Evolutionary conservation across 2,329 filamentous ascomycete genomes (phyloP).

Genomic region (Cercospora janseana): DNA sequence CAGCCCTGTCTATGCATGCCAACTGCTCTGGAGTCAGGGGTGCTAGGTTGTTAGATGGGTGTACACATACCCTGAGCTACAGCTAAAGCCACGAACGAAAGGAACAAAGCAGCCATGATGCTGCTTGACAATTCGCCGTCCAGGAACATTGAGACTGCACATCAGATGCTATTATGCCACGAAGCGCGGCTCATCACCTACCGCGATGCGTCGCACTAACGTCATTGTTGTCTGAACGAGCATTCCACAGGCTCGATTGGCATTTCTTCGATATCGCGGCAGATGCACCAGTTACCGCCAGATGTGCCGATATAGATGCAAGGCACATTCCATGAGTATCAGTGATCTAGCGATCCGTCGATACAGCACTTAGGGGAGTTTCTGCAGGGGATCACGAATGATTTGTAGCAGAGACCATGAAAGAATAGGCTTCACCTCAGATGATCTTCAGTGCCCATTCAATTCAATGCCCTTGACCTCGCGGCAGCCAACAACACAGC

Average conservation of each 20-base stretch:
- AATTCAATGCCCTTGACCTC: too few species aligned
- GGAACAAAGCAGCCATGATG: not conserved
- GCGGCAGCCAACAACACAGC: too few species aligned
- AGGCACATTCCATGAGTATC: constrained; percentile 8
- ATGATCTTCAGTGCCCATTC: too few species aligned
- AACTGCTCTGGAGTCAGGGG: too few species aligned
- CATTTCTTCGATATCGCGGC: not conserved
- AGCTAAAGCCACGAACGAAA: not conserved
- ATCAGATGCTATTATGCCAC: too few species aligned
- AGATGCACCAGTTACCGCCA: too few species aligned
- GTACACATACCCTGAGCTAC: constrained; percentile 1
- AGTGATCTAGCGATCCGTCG: not conserved
- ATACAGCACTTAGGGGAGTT: not conserved
- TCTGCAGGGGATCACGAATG: not conserved
- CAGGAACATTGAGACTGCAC: not conserved
- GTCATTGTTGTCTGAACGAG: constrained; percentile 11
- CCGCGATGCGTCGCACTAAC: not conserved
- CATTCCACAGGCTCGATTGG: constrained; percentile 1
- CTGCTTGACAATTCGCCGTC: not conserved
- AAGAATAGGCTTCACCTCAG: too few species aligned
- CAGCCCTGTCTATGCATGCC: too few species aligned
- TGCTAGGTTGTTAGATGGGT: too few species aligned
- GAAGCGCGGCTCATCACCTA: too few species aligned
- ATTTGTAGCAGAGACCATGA: too few species aligned
- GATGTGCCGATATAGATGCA: not conserved